A percentile compares a stretch with the other conserved stretches of the same genome.
Conservation (phyloP, 2,329 filamentous ascomycete genomes). For the Ramichloridium luteum region DNA sequence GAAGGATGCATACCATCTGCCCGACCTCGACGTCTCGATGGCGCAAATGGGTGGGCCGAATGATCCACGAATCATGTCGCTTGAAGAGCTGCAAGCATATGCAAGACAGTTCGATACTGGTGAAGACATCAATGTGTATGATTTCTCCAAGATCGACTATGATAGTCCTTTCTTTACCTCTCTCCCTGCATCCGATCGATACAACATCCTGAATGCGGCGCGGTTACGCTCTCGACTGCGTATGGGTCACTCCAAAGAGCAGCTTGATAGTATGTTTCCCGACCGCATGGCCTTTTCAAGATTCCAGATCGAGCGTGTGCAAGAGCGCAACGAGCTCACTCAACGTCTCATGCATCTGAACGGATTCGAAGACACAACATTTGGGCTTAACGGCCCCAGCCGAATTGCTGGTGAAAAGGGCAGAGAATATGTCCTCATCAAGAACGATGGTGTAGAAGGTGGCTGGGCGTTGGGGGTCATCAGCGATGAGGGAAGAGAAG, state of each 20-base stretch:
- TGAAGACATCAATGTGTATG: conserved; percentile 76
- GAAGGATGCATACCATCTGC: conserved; percentile 90
- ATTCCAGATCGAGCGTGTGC: conserved; percentile 91
- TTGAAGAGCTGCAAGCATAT: conserved; percentile 88
- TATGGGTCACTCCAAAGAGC: conserved; percentile 95
- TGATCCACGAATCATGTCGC: conserved; percentile 90
- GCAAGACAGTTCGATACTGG: conserved; percentile 83
- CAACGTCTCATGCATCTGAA: conserved; percentile 90
- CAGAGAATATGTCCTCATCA: conserved; percentile 89
- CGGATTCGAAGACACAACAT: conserved; percentile 61
- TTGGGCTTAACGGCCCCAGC: conserved; percentile 46
- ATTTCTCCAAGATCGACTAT: conserved; percentile 98
- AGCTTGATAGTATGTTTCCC: conserved; percentile 91
- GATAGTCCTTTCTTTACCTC: conserved; percentile 91
- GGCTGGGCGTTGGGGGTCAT: conserved; percentile 95
- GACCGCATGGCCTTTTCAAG: conserved; percentile 93
- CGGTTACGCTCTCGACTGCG: conserved; percentile 74
- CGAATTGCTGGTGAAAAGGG: conserved; percentile 75
- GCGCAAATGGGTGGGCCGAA: conserved; percentile 79
- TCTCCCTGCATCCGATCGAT: conserved; percentile 76
- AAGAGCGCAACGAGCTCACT: conserved; percentile 84
- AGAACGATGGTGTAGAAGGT: conserved; percentile 87
- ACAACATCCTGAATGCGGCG: conserved; percentile 95
- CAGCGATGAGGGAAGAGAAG: conserved; percentile 64
- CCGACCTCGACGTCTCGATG: conserved; percentile 66